Base-by-base conservation (phyloP, 139 green algal genomes). In the Monoraphidium neglectum region DNA sequence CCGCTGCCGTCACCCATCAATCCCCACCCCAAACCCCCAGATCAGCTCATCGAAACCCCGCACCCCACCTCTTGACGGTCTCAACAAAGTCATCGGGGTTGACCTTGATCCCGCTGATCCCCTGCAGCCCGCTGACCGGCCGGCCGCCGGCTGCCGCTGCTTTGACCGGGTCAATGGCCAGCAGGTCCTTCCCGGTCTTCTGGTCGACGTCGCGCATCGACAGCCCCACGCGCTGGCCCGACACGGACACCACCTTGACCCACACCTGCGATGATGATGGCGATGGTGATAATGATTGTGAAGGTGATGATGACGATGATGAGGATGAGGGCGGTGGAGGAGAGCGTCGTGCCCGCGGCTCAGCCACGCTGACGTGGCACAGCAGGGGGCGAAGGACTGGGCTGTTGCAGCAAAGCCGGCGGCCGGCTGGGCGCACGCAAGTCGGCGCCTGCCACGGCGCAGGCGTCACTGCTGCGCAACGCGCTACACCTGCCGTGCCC, bases 131-230 rank as follows among this genome's bases (percentile, higher is more conserved):
- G 40, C 61, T 81, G 35, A 81, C 36, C 23, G 75, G 59, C 49
- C 61, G 71, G 32, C 59, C 62, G 32, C 59, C 70, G 30, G n/a
- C 67, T 8, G 43, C 43, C 28, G 66, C 57, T 12, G 68, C 61
- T 2, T 35, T 36, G n/a, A 70, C 72, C 54, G 60, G 53, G 15
- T 70, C 72, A 23, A 72, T 28, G 15, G 74, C 76, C 16, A 82
- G 68, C 30, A 82, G 28, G 28, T 80, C 75, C 30, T 54, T 10
- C 4, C 75, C 75, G 5, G 75, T 80, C 0, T 59, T 49, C 76
- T 99, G 96, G 89, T 99, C 94, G 51, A 99, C 96, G 69, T 99
- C 95, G 0, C 90, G 80, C 89, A 99, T 98, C 63, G 81, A 92
- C 24, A 99, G 86, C 0, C 84, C 87, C 28, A 98, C 76, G 15